These are phyloP conservation scores for Fraxinus paxiana DNA, from an alignment of 305 asterid genomes.

Conservation along the genomic window DNA sequence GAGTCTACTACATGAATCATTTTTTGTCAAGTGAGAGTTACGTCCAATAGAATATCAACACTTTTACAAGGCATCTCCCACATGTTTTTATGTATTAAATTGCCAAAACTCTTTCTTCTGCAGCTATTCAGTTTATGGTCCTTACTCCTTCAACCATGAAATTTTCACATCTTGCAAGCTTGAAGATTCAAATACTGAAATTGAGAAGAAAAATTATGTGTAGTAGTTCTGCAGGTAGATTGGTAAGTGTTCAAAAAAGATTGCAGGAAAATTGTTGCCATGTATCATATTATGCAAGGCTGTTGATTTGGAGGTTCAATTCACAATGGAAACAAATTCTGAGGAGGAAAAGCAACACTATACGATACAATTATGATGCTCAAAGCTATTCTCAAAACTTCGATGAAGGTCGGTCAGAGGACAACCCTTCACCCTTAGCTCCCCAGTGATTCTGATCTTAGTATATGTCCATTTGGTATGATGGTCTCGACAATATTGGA, in stretches of 20 bases:
- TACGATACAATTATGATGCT: conserved; percentile 41
- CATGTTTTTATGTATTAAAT: neutral
- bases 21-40: neutral
- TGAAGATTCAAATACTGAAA: conserved; percentile 31
- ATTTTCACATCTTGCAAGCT: conserved; percentile 13
- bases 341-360: conserved; percentile 28
- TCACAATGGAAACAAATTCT: conserved; percentile 36
- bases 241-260: conserved; percentile 22
- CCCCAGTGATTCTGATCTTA: conserved; percentile 26
- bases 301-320: conserved; percentile 36
- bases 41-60: conserved; percentile 16
- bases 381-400: conserved; percentile 51
- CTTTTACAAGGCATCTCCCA: conserved; percentile 25
- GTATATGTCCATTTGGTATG: neutral
- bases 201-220: conserved; percentile 20
- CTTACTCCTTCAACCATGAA: conserved; percentile 25
- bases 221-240: conserved; percentile 22
- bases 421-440: conserved; percentile 42
- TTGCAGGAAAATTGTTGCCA: conserved; percentile 2
- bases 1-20: neutral
- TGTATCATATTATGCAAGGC: conserved; percentile 26
- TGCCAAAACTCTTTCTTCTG: neutral
- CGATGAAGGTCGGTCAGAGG: conserved; percentile 42
- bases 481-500: neutral
- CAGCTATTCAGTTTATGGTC: neutral